Evolutionary conservation across 2,329 filamentous ascomycete genomes (phyloP), one percentile per base, ranked within the genome.

Genomic region (Shiraia sp.): DNA sequence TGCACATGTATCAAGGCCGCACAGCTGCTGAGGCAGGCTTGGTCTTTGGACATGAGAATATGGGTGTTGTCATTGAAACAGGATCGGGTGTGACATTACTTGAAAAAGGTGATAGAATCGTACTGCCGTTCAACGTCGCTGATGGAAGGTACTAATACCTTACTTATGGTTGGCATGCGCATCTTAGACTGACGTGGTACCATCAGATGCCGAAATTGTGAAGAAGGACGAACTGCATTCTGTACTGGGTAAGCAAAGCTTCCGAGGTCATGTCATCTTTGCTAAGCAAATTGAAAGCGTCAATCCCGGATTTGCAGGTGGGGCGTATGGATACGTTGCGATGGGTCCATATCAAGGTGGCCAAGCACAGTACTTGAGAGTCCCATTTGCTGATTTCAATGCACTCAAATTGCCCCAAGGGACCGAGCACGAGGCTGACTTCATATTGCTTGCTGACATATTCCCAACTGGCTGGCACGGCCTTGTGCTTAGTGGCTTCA

Each of bases 341-440:
- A 80, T 81, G 79, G 80, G 81, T 1, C 73, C 73, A 1, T 78
- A 77, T 45, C 72, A 76, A 40, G 77, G 75, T 42, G 78, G 79
- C 10, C 80, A 85, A 58, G 83, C 82, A 2, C 81, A 86, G 58
- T 86, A 82, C 43, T 68, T 86, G 13, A 75, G 81, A 3, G 79
- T 86, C 2, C 83, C 83, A 0, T 86, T 80, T 42, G 83, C 83
- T 1, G 83, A 86, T 57, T 85, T 85, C 68, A 86, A 86, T 45
- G 79, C 79, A 5, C 64, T 87, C 23, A 78, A 78, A 38, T 68
- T 87, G 2, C 83, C 83, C 1, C 69, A 76, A 6, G 82, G 82
- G 1, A 82, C 71, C 12, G 80, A 84, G 47, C 72, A 83, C 32
- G 83, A 86, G 57, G 72, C 77, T 0, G 82, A 85, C 51, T 85